Percentiles rank a stretch among this genome's conserved stretches.
phyloP scores from a whole-genome alignment of 768 basidiomycete genomes.

The Exidia glandulosa region DNA sequence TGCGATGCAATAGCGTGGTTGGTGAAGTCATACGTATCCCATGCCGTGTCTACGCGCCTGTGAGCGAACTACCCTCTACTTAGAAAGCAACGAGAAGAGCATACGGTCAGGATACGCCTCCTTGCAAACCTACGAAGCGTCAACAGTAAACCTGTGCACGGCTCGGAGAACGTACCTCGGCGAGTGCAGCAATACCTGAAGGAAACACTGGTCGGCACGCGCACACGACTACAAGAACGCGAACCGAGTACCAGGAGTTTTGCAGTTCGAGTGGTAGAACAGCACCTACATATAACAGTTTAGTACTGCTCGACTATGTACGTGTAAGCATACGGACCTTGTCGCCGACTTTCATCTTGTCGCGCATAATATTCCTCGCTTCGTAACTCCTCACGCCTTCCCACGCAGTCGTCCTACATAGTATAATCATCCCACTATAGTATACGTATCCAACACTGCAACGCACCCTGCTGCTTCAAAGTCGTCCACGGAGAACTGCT shows the following conservation, averaged over 20 bases:
- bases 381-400: slow-evolving; percentile 83
- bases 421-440: no score
- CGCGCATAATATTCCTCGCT: slow-evolving; percentile 73
- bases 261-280: slow-evolving; percentile 85
- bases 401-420: slow-evolving; percentile 69
- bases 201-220: slow-evolving; percentile 4
- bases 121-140: slow-evolving; percentile 45
- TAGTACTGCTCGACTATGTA: background rate
- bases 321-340: slow-evolving; percentile 33
- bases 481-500: slow-evolving; percentile 80
- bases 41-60: slow-evolving; percentile 81
- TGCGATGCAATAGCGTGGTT: slow-evolving; percentile 4
- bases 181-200: slow-evolving; percentile 69
- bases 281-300: slow-evolving; percentile 38
- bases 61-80: slow-evolving; percentile 3
- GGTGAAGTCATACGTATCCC: slow-evolving; percentile 61
- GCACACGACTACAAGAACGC: background rate
- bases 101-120: slow-evolving; percentile 86
- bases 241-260: slow-evolving; percentile 61
- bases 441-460: background rate
- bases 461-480: slow-evolving; percentile 43
- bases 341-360: slow-evolving; percentile 58
- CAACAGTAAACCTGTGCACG: background rate
- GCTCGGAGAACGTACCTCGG: slow-evolving; percentile 46
- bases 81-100: slow-evolving; percentile 23